Evolutionary conservation across 2,329 filamentous ascomycete genomes (phyloP), one percentile per base, ranked within the genome.

Genomic region (Blastomyces gilchristii): DNA sequence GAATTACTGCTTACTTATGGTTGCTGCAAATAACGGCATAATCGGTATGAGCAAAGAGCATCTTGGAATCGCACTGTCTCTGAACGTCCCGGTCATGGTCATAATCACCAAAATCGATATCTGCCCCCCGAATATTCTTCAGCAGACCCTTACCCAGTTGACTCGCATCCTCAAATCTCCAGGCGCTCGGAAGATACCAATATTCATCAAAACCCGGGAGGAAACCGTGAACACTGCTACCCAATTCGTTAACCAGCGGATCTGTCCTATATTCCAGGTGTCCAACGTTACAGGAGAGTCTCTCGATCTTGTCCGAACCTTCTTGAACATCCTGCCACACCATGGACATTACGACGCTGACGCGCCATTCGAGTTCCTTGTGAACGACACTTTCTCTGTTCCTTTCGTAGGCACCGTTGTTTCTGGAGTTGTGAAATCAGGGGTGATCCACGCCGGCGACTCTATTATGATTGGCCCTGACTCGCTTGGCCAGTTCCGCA

Each of bases 21-120:
- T 99, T 0, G 94, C 94, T 14, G 94, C 94, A 22, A 99, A 99
- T 71, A 97, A 99, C 72, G 94, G 94, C 3, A 80, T 99, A 56
- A 90, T 97, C 57, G 94, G 94, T 25, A 99, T 97, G 94, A 96
- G 90, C 76, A 96, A 95, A 81, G 94, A 99, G 79, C 94, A 99
- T 75, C 80, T 99, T 3, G 94, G 94, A 18, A 96, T 99, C 67
- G 93, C 94, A 0, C 80, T 97, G 41, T 92, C 94, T 0, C 81
- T 99, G 60, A 97, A 97, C 71, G 93, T 99, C 12, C 94, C 94
- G 0, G 91, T 99, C 69, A 96, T 99, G 90, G 92, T 97, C 3
- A 87, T 97, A 67, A 87, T 97, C 66, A 99, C 93, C 75, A 99
- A 97, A 80, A 96, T 97, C 67, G 94, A 97, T 73, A 97, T 97